A percentile compares a stretch with the other conserved stretches of the same genome.
Conservation (phyloP, 495 filamentous ascomycete species). For the Lophium mytilinum region DNA sequence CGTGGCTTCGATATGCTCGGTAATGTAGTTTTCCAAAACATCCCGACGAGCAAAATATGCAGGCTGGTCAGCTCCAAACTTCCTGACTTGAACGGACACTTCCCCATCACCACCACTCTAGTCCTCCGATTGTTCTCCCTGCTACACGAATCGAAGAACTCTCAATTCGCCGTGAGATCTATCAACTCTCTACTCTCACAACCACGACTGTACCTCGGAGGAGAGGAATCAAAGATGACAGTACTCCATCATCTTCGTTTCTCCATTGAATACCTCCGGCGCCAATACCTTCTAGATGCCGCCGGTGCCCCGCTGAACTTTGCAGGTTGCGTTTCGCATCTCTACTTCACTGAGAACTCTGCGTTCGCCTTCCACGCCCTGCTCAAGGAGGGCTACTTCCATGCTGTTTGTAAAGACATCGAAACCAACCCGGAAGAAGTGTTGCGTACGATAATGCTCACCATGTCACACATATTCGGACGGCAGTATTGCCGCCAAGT, state of each 20-base stretch:
- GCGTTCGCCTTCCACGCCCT: slow-evolving; percentile 69
- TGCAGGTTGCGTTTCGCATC: slow-evolving; percentile 54
- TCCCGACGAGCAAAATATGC: slow-evolving; percentile 46
- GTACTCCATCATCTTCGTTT: slow-evolving; percentile 69
- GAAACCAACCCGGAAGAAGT: slow-evolving; percentile 33
- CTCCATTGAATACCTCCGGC: slow-evolving; percentile 69
- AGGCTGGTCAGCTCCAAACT: slow-evolving; percentile 62
- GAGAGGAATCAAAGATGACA: slow-evolving; percentile 50
- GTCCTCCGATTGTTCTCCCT: slow-evolving; percentile 61
- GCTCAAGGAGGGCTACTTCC: slow-evolving; percentile 59
- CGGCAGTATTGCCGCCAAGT: slow-evolving; percentile 40
- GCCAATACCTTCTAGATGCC: slow-evolving; percentile 53
- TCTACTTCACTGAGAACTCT: slow-evolving; percentile 66
- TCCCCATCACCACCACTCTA: slow-evolving; percentile 65
- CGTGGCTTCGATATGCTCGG: slow-evolving; percentile 73
- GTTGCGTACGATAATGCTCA: slow-evolving; percentile 49
- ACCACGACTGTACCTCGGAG: slow-evolving; percentile 60
- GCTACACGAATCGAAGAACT: slow-evolving; percentile 54
- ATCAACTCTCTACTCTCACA: slow-evolving; percentile 61
- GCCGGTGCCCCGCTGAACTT: slow-evolving; percentile 61
- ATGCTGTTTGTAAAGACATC: slow-evolving; percentile 49
- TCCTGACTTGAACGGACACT: slow-evolving; percentile 67
- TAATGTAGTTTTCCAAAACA: slow-evolving; percentile 67
- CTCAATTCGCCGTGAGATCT: slow-evolving; percentile 50
- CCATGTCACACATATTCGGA: slow-evolving; percentile 62